Base-by-base conservation (phyloP, 78 protist genomes). In the Chrysochromulina tobinii region DNA sequence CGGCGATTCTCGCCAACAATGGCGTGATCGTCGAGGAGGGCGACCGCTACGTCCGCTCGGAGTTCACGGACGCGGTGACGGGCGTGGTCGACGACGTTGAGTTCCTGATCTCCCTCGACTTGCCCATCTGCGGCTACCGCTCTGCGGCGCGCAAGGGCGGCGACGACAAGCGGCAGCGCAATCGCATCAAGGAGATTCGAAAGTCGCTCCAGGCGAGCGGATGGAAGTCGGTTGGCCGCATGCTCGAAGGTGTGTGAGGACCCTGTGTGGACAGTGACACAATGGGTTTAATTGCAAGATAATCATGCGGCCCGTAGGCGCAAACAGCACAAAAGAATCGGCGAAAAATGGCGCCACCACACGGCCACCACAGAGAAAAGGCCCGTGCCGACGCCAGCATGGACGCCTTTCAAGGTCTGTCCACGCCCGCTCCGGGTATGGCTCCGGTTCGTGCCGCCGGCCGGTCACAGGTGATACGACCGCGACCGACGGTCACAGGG, bases 11-110 rank as follows among this genome's bases (percentile, higher is more conserved):
- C 3, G 64, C 87, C 48, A 0, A 0, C 51, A 2, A 2, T 0
- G 64, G 64, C 25, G 23, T 8, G 14, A 14, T 79, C 15, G 61
- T 54, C 17, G 7, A 20, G 64, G 61, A 15, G 54, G 59, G 20
- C 17, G 48, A 2, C 4, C 53, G 38, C 51, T 14, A 4, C 51
- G 54, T 14, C 27, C 20, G 5, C 50, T 48, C 61, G 14, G 87
- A 79, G 17, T 15, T 54, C 20, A 5, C 0, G 8, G 87, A 77
- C 58, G 27, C 87, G 12, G 5, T 0, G 20, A 23, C 50, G 18
- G 87, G 87, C 58, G n/a, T 18, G 8, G 17, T 6, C 23, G 87
- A 79, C 38, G 87, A 79, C 48, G 87, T 79, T 64, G 87, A 79
- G 61, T 79, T 79, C 48, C 87, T 79, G 18, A 6, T 79, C 61